Conservation (phyloP, 176 grass and related monocot genomes). For the Triticum urartu region DNA sequence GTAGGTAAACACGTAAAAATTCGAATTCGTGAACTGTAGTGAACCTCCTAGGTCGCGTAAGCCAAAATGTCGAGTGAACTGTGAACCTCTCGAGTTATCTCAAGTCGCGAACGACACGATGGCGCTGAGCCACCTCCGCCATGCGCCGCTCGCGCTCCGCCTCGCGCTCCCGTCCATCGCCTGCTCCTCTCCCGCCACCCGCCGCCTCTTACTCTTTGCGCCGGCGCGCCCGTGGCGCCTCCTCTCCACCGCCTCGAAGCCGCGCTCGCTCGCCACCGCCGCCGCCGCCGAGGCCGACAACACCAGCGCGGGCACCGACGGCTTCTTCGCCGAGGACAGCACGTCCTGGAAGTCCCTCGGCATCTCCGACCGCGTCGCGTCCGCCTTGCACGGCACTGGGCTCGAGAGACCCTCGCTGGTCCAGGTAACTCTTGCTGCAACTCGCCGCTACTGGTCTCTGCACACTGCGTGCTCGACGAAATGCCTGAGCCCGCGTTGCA, state of each 20-base stretch:
- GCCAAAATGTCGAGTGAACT: neutral
- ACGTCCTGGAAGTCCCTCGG: constrained; percentile 74
- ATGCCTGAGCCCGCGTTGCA: constrained; percentile 21
- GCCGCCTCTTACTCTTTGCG: constrained; percentile 35
- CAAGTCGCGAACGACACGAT: constrained; percentile 16
- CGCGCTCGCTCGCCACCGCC: constrained; percentile 43
- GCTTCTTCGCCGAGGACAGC: constrained; percentile 71
- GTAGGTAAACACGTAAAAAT: neutral
- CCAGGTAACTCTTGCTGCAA: constrained; percentile 27
- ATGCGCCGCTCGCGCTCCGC: constrained; percentile 56
- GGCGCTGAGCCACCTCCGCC: constrained; percentile 67
- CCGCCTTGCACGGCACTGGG: constrained; percentile 33
- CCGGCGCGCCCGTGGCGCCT: constrained; percentile 20
- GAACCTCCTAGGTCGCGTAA: neutral
- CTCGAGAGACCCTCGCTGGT: constrained; percentile 65
- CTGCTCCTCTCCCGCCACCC: constrained; percentile 23
- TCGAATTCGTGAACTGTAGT: neutral
- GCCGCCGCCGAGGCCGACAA: constrained; percentile 28
- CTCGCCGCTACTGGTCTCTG: neutral
- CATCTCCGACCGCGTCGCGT: constrained; percentile 50
- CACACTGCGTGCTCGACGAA: constrained; percentile 61
- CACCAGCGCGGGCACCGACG: neutral
- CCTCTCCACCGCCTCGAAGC: constrained; percentile 24
- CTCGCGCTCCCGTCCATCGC: constrained; percentile 22
- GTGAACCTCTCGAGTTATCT: neutral